Percentiles rank a stretch among this genome's conserved stretches.
These are phyloP conservation scores for Albugo laibachii DNA, from an alignment of 352 stramenopile genomes.

Conservation along the genomic window DNA sequence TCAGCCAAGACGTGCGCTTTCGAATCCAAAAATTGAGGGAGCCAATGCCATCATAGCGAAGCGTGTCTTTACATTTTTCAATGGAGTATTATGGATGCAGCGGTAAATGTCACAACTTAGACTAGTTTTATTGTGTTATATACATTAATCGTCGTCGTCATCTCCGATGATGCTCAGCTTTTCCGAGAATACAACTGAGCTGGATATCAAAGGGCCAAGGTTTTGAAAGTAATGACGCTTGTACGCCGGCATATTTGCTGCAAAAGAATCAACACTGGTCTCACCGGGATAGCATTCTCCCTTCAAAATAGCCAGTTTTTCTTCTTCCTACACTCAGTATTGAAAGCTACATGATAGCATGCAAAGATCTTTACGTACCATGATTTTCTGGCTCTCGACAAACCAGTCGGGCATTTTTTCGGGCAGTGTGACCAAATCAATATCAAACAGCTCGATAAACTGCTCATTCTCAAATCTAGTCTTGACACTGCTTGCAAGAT, in stretches of 20 bases:
- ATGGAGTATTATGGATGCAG: too few relatives aligned
- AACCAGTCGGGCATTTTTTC: constrained; percentile 67
- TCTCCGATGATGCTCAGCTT: constrained; percentile 81
- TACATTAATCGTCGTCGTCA: constrained; percentile 60
- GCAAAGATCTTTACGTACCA: constrained; percentile 15
- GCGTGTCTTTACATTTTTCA: too few relatives aligned
- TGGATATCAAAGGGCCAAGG: constrained; percentile 57
- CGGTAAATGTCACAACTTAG: too few relatives aligned
- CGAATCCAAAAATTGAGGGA: too few relatives aligned
- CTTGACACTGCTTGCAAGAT: constrained; percentile 69
- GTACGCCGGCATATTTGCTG: constrained; percentile 21
- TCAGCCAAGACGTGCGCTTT: too few relatives aligned
- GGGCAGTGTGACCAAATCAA: constrained; percentile 62
- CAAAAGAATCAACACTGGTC: neutral
- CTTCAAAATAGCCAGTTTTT: constrained; percentile 39
- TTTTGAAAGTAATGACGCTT: constrained; percentile 66
- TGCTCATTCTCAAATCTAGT: constrained; percentile 78
- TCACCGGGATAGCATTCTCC: constrained; percentile 44
- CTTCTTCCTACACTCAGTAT: constrained; percentile 26
- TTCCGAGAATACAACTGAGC: constrained; percentile 68
- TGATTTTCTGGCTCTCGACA: constrained; percentile 51
- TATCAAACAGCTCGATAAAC: constrained; percentile 79
- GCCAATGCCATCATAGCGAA: too few relatives aligned
- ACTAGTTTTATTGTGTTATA: too few relatives aligned
- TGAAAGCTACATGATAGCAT: neutral